Evolutionary conservation across 495 filamentous ascomycete species (phyloP).

Genomic region (Penicillium daleae): DNA sequence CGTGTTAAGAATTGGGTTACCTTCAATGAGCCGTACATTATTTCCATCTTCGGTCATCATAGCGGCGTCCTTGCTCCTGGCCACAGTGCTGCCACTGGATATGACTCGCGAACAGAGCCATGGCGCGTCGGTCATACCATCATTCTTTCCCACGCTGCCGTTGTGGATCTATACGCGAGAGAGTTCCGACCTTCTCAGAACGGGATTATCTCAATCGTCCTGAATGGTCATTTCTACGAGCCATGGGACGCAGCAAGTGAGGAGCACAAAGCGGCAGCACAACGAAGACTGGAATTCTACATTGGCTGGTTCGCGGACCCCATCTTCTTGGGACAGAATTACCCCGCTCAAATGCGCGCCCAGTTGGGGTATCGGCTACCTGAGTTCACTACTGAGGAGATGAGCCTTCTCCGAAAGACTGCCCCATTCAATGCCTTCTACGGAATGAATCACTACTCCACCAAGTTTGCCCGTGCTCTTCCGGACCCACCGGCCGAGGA

Average conservation of each 20-base stretch:
- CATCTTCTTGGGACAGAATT: conserved; percentile 65
- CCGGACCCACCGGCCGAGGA: conserved; percentile 43
- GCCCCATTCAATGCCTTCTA: conserved; percentile 67
- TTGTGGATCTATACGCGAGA: conserved; percentile 37
- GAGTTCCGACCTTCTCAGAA: conserved; percentile 37
- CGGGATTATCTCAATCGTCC: conserved; percentile 20
- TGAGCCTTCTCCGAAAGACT: conserved; percentile 54
- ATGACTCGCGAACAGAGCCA: conserved; percentile 31
- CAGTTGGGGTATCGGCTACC: conserved; percentile 67
- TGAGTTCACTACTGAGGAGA: conserved; percentile 60
- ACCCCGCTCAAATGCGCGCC: conserved; percentile 65
- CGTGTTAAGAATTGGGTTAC: conserved; percentile 52
- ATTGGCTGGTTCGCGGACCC: conserved; percentile 62
- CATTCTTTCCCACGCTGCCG: conserved; percentile 40
- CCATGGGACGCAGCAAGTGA: conserved; percentile 35
- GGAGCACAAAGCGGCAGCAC: conserved; percentile 35
- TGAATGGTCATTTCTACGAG: conserved; percentile 54
- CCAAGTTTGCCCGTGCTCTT: conserved; percentile 61
- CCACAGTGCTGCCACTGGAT: conserved; percentile 26
- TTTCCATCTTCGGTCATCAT: conserved; percentile 29
- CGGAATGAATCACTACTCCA: conserved; percentile 77
- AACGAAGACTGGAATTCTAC: conserved; percentile 46
- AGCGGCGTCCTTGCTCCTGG: neutral
- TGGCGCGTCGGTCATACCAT: conserved; percentile 43
- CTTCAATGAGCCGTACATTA: conserved; percentile 50